Evolutionary conservation across 208 protist species (phyloP).

Genomic region (Leishmania mexicana): DNA sequence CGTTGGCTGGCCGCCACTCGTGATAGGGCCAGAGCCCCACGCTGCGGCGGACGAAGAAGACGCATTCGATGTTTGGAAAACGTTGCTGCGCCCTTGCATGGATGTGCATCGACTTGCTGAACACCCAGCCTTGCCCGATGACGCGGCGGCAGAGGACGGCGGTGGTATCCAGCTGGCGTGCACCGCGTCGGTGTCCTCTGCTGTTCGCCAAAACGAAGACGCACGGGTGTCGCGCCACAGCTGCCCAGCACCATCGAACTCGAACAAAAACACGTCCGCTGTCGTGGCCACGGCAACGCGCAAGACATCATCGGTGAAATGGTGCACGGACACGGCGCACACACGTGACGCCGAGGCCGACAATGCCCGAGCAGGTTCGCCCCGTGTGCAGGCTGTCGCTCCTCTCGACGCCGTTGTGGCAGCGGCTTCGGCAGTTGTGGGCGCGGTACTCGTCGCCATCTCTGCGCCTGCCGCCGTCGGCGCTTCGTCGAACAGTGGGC

Average conservation of each 20-base stretch:
- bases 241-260: constrained; percentile 47
- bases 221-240: constrained; percentile 33
- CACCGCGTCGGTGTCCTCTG: constrained; percentile 7
- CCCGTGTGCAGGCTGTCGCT: background rate
- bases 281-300: constrained; percentile 55
- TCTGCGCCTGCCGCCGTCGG: background rate
- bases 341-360: constrained; percentile 12
- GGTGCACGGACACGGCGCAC: constrained; percentile 43
- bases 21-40: background rate
- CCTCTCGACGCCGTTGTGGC: background rate
- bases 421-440: background rate
- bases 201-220: constrained; percentile 13
- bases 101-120: background rate
- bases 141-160: background rate
- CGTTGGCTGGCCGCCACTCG: background rate
- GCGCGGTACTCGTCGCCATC: background rate
- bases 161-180: background rate
- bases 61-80: background rate
- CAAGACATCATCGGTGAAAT: constrained; percentile 44
- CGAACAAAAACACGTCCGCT: constrained; percentile 42
- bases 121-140: background rate
- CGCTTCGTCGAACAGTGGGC: constrained; percentile 18
- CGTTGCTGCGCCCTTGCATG: background rate
- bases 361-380: background rate
- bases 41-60: constrained; percentile 1